Base-by-base conservation (phyloP, 805 yeast species). In the Wickerhamomyces pijperi region DNA sequence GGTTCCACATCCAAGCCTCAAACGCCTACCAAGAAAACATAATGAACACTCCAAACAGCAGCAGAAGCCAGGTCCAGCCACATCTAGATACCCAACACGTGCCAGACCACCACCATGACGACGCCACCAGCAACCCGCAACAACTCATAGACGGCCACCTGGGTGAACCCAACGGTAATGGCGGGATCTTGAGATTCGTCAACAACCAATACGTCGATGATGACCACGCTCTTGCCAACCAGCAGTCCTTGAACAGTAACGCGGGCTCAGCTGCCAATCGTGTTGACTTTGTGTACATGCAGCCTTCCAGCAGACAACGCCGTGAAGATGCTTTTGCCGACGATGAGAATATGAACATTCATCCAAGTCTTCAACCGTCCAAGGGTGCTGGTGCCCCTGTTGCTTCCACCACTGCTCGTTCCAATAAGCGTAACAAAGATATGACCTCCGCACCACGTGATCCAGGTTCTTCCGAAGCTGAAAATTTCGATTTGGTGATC, bases 141-240 rank as follows among this genome's bases (percentile, higher is more conserved):
- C 39, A 32, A n/a, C 39, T 42, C 9, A 36, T 51, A 11, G 55
- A 50, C 34, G 32, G 41, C 13, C 36, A 52, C 1, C 32, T 50
- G 9, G 40, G 41, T 7, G 57, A 51, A 19, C 34, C 50, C 2
- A 32, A 49, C 2, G 36, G 48, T 9, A 49, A 46, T 12, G 45
- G 43, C 37, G 55, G 54, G 2, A 54, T 54, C 40, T 39, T 54
- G 28, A 45, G 58, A 36, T 54, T 54, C 41, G 52, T 54, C 25
- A 54, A 54, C 42, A 54, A 54, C 25, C 58, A 54, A 36, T 54
- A 54, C 28, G 58, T 54, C 14, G 56, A 52, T 34, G 58, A 54
- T 34, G 54, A 53, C 29, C 29, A 25, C 7, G 36, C 50, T 4
- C 36, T 51, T 28, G 38, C 39, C 5, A 42, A 43, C 19, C 42